A percentile compares a stretch with the other conserved stretches of the same genome.
phyloP scores from a whole-genome alignment of 164 flowering plant genomes.

The Nymphaea thermarum region DNA sequence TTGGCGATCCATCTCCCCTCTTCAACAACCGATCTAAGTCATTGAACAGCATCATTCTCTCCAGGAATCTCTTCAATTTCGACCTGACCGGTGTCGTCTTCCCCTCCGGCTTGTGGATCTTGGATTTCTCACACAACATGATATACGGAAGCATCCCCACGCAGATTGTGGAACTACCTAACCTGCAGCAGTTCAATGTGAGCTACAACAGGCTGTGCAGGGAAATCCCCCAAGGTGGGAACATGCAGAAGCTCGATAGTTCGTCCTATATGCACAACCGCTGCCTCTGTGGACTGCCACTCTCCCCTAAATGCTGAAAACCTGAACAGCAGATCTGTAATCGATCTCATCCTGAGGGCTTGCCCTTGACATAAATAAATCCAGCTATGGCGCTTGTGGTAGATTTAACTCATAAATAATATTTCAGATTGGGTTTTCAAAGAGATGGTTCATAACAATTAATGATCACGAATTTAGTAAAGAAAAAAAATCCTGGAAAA shows the following conservation, averaged over 20 bases:
- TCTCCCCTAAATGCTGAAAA: background rate
- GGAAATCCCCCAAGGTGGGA: conserved; percentile 1
- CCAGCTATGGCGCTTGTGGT: no score
- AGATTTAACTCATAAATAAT: no score
- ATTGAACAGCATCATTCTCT: no score
- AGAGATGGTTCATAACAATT: no score
- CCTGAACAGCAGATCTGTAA: background rate
- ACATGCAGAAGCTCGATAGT: background rate
- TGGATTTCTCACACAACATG: background rate
- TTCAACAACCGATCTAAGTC: background rate
- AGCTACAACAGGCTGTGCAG: conserved; percentile 1
- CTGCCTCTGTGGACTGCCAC: background rate
- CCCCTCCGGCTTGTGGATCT: background rate
- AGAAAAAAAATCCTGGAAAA: no score
- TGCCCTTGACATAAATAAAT: no score
- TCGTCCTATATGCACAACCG: background rate
- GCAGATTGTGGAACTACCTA: background rate
- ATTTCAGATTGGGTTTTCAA: no score
- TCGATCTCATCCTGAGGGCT: background rate
- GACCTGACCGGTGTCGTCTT: background rate
- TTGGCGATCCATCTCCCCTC: background rate
- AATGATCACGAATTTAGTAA: no score
- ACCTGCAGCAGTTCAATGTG: background rate
- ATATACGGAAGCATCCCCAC: background rate
- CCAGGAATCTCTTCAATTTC: background rate